Evolutionary conservation across 2,329 filamentous ascomycete species (phyloP).

Genomic region (Hymenotorrendiella dingleyae): DNA sequence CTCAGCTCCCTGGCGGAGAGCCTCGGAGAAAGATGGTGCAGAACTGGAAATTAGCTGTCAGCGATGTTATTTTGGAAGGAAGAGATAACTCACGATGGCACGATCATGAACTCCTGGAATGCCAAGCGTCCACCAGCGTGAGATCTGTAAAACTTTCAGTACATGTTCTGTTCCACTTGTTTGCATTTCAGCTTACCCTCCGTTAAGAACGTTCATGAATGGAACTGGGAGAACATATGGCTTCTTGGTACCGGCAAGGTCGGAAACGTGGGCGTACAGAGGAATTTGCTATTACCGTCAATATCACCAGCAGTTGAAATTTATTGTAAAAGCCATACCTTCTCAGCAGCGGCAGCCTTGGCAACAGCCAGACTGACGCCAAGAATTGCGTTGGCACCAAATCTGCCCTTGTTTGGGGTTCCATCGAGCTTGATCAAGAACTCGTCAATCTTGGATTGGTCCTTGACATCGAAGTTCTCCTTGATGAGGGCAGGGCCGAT

Average conservation of each 20-base stretch:
- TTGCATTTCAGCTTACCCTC: slow-evolving; percentile 36
- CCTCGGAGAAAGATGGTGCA: slow-evolving; percentile 89
- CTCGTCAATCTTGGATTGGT: slow-evolving; percentile 76
- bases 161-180: neutral
- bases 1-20: slow-evolving; percentile 91
- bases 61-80: neutral
- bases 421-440: slow-evolving; percentile 84
- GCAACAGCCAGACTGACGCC: slow-evolving; percentile 79
- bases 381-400: slow-evolving; percentile 84
- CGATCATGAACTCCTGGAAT: slow-evolving; percentile 97
- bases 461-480: slow-evolving; percentile 77
- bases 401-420: slow-evolving; percentile 78
- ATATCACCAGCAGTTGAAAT: neutral
- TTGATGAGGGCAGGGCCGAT: slow-evolving; percentile 79
- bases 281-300: slow-evolving; percentile 55
- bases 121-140: slow-evolving; percentile 94
- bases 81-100: slow-evolving; percentile 57
- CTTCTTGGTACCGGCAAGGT: slow-evolving; percentile 86
- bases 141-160: slow-evolving; percentile 51
- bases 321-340: slow-evolving; percentile 40
- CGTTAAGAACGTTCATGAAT: slow-evolving; percentile 92
- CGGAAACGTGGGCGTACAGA: slow-evolving; percentile 82
- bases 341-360: slow-evolving; percentile 85
- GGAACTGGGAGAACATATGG: slow-evolving; percentile 84
- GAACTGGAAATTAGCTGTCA: slow-evolving; percentile 41